These are phyloP conservation scores for Colletotrichum orchidophilum DNA, from an alignment of 2,329 filamentous ascomycete species.

Conservation along the genomic window DNA sequence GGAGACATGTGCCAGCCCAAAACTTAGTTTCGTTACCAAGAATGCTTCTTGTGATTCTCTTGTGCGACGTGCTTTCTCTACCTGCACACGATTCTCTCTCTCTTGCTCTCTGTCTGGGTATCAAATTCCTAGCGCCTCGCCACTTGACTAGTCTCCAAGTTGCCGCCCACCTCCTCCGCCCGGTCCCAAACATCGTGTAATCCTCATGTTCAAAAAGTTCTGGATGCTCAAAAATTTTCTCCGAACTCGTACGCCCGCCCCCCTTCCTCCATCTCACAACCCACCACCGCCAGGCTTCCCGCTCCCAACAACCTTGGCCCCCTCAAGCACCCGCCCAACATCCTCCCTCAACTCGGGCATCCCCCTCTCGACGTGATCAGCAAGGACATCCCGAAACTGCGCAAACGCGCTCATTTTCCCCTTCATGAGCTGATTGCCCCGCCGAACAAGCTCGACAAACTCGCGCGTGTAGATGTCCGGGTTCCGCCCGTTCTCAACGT, in stretches of 20 bases:
- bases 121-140: background rate
- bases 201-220: background rate
- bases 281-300: constrained; percentile 2
- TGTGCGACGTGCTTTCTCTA: background rate
- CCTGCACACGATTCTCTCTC: background rate
- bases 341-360: constrained; percentile 69
- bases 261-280: background rate
- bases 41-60: background rate
- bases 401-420: constrained; percentile 72
- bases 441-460: constrained; percentile 74
- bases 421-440: constrained; percentile 72
- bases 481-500: constrained; percentile 77
- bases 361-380: constrained; percentile 63
- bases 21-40: background rate
- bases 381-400: constrained; percentile 69
- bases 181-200: background rate
- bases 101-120: background rate
- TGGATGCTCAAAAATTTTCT: background rate
- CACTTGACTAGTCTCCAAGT: background rate
- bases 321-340: constrained; percentile 59
- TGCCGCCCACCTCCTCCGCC: background rate
- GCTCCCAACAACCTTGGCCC: constrained; percentile 43
- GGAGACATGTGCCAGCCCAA: background rate
- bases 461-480: constrained; percentile 80
- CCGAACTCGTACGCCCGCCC: background rate